Evolutionary conservation across 2,329 filamentous ascomycete genomes (phyloP).

Genomic region (Pseudogymnoascus sp.): DNA sequence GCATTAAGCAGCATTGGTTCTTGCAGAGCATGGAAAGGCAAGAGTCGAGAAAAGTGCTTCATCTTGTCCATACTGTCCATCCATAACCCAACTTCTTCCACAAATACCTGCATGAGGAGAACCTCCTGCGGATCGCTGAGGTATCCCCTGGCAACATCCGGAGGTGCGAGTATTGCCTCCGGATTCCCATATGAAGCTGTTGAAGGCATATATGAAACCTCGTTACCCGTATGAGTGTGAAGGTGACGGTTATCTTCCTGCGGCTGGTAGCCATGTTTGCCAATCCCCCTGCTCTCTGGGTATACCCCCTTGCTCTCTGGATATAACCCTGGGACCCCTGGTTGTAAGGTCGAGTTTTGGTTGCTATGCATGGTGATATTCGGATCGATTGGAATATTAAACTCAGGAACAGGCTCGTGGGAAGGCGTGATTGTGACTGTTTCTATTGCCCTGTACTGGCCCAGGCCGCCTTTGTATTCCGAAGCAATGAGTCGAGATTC

Average conservation of each 20-base stretch:
- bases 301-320: constrained; percentile 21
- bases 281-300: constrained; percentile 18
- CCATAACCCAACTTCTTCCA: constrained; percentile 84
- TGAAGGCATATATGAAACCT: constrained; percentile 31
- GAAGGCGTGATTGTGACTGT: constrained; percentile 33
- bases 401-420: constrained; percentile 21
- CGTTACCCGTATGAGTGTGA: constrained; percentile 25
- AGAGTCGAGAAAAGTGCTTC: constrained; percentile 75
- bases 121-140: constrained; percentile 71
- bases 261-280: constrained; percentile 20
- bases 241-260: constrained; percentile 24
- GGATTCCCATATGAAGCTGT: constrained; percentile 30
- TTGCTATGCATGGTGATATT: constrained; percentile 9
- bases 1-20: constrained; percentile 87
- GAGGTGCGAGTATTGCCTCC: constrained; percentile 30
- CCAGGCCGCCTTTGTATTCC: constrained; percentile 74
- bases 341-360: constrained; percentile 25
- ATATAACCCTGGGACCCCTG: constrained; percentile 17
- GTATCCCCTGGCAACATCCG: constrained; percentile 48
- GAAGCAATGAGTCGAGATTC: constrained; percentile 86
- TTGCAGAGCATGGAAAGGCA: constrained; percentile 75
- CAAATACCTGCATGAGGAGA: constrained; percentile 84
- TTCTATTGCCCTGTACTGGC: constrained; percentile 47
- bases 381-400: constrained; percentile 16
- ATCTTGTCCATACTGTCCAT: constrained; percentile 85